Conservation (phyloP, 495 filamentous ascomycete genomes). For the Pseudoneurospora amorphoporcata region DNA sequence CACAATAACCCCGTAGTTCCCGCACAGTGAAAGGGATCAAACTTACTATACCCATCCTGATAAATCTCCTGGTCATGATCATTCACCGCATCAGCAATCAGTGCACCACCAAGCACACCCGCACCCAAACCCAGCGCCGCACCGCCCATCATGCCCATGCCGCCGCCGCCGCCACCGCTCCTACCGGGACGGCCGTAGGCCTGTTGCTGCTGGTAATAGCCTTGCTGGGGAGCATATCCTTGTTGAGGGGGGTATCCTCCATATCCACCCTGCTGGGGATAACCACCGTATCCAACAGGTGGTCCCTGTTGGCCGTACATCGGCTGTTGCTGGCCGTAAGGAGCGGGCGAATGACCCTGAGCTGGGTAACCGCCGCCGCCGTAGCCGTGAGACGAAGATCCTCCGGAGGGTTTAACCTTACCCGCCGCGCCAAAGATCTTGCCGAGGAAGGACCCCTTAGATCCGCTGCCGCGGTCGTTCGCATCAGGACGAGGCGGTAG, state of each 20-base stretch:
- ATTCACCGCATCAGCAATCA: constrained; percentile 56
- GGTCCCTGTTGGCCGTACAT: constrained; percentile 28
- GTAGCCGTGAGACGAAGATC: background rate
- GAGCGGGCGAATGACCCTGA: constrained; percentile 11
- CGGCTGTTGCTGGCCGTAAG: constrained; percentile 14
- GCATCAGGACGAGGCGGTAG: constrained; percentile 28
- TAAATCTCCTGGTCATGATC: constrained; percentile 47
- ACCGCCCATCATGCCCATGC: constrained; percentile 57
- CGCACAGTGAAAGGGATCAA: background rate
- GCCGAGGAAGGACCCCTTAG: constrained; percentile 38
- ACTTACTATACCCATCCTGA: constrained; percentile 32
- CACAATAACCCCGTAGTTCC: background rate
- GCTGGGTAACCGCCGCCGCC: background rate
- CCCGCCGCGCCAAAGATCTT: constrained; percentile 37
- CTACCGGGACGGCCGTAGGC: constrained; percentile 5
- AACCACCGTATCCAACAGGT: constrained; percentile 17
- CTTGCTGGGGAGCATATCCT: constrained; percentile 14
- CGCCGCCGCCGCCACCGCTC: constrained; percentile 31
- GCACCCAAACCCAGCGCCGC: constrained; percentile 70
- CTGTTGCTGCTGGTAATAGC: constrained; percentile 18
- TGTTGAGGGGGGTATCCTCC: constrained; percentile 11
- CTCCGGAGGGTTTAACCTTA: background rate
- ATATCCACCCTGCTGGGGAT: constrained; percentile 26
- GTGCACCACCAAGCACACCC: constrained; percentile 59
- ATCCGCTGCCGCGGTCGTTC: constrained; percentile 23